Percentiles rank a stretch among this genome's conserved stretches.
These are phyloP conservation scores for Coniferiporia weirii DNA, from an alignment of 1,284 basidiomycete species.

Conservation along the genomic window DNA sequence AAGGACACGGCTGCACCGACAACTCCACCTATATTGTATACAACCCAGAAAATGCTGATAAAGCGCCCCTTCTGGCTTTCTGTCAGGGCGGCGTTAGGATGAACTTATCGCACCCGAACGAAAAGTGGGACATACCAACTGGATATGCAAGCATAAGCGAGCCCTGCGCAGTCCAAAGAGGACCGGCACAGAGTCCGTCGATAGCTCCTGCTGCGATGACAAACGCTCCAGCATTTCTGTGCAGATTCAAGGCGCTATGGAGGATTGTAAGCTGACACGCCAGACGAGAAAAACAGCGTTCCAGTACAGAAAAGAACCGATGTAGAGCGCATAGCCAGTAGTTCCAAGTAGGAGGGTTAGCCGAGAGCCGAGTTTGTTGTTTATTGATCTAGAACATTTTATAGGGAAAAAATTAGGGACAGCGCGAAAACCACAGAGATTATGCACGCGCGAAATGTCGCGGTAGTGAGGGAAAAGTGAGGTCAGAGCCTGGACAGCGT, in stretches of 20 bases:
- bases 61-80: constrained; percentile 35
- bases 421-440: no score
- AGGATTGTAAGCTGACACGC: constrained; percentile 18
- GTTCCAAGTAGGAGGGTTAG: constrained; percentile 45
- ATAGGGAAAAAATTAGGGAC: neutral
- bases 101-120: constrained; percentile 24
- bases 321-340: constrained; percentile 43
- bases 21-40: constrained; percentile 63
- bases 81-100: constrained; percentile 23
- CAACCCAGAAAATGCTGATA: constrained; percentile 58
- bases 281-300: neutral
- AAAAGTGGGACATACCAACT: constrained; percentile 38
- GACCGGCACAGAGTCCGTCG: constrained; percentile 51
- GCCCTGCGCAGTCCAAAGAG: constrained; percentile 56
- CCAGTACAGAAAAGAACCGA: constrained; percentile 38
- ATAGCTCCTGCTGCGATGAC: constrained; percentile 51
- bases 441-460: no score
- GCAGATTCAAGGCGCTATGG: neutral
- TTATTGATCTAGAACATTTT: constrained; percentile 8
- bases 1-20: constrained; percentile 58
- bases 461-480: neutral
- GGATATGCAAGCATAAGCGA: constrained; percentile 49
- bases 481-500: neutral
- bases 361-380: constrained; percentile 36
- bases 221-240: constrained; percentile 32